Percentiles rank a stretch among this genome's conserved stretches.
Evolutionary conservation across 2,329 filamentous ascomycete species (phyloP).

Genomic region (Metarhizium guizhouense): DNA sequence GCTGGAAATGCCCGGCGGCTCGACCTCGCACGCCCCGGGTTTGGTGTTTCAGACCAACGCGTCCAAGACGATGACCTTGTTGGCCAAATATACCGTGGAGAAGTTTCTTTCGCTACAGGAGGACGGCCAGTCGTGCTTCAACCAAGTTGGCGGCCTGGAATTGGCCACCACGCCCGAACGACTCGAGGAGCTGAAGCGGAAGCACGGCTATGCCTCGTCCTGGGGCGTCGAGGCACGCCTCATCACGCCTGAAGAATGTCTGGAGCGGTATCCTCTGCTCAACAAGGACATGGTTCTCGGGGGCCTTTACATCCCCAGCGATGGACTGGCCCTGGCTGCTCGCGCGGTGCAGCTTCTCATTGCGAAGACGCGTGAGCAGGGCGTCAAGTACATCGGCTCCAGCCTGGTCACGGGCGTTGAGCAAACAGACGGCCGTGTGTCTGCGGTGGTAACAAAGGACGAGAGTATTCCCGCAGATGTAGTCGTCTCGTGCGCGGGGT

Average conservation of each 20-base stretch:
- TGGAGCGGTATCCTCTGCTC: slow-evolving; percentile 43
- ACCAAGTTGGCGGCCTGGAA: slow-evolving; percentile 54
- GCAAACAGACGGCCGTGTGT: slow-evolving; percentile 37
- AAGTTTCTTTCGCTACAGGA: slow-evolving; percentile 44
- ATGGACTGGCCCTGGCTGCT: slow-evolving; percentile 52
- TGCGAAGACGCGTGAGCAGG: slow-evolving; percentile 45
- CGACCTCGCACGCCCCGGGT: slow-evolving; percentile 56
- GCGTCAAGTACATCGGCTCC: slow-evolving; percentile 46
- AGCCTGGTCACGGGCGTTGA: slow-evolving; percentile 52
- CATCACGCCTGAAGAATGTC: slow-evolving; percentile 42
- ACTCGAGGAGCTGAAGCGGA: slow-evolving; percentile 52
- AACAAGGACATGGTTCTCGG: slow-evolving; percentile 45
- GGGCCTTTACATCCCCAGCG: slow-evolving; percentile 50
- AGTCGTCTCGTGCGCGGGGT: slow-evolving; percentile 53
- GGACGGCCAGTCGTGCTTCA: slow-evolving; percentile 39
- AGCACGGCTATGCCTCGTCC: slow-evolving; percentile 49
- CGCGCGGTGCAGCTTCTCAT: slow-evolving; percentile 54
- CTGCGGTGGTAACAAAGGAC: slow-evolving; percentile 42
- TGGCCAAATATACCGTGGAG: slow-evolving; percentile 53
- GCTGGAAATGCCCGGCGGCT: slow-evolving; percentile 52
- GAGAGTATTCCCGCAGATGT: slow-evolving; percentile 48
- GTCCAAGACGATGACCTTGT: slow-evolving; percentile 46
- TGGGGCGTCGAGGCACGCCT: slow-evolving; percentile 51
- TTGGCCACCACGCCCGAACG: slow-evolving; percentile 51
- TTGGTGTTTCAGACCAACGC: slow-evolving; percentile 55